phyloP scores from a whole-genome alignment of 2,329 filamentous ascomycete genomes.

The Cryphonectria naterciae region DNA sequence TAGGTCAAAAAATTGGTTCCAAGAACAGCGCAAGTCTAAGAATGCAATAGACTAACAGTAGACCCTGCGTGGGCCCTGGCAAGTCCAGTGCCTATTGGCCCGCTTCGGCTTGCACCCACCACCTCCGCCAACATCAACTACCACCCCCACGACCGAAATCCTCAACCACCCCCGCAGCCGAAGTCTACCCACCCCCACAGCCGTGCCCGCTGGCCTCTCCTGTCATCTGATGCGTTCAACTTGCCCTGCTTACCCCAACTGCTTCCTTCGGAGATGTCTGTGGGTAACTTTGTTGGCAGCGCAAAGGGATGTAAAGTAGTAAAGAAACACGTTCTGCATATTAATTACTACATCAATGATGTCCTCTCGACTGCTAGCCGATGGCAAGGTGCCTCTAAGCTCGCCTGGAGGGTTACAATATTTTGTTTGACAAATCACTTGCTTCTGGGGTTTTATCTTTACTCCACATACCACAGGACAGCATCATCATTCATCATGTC shows the following conservation, averaged over 20 bases:
- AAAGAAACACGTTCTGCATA: background rate
- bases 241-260: too few relatives aligned
- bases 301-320: background rate
- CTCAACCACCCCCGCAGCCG: slow-evolving; percentile 22
- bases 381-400: slow-evolving; percentile 11
- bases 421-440: background rate
- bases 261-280: slow-evolving; percentile 1
- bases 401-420: slow-evolving; percentile 8
- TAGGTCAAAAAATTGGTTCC: background rate
- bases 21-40: background rate
- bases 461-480: background rate
- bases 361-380: background rate
- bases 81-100: slow-evolving; percentile 5
- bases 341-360: background rate
- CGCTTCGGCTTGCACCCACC: slow-evolving; percentile 18
- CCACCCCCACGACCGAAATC: slow-evolving; percentile 20
- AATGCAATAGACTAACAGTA: background rate
- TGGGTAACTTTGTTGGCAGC: slow-evolving; percentile 3
- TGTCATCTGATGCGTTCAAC: slow-evolving; percentile 1
- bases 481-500: background rate
- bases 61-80: background rate
- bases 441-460: too few relatives aligned
- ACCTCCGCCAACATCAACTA: slow-evolving; percentile 13
- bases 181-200: slow-evolving; percentile 19
- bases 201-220: slow-evolving; percentile 6